phyloP scores from a whole-genome alignment of 2,329 filamentous ascomycete genomes.

The Pseudogymnoascus sp. region DNA sequence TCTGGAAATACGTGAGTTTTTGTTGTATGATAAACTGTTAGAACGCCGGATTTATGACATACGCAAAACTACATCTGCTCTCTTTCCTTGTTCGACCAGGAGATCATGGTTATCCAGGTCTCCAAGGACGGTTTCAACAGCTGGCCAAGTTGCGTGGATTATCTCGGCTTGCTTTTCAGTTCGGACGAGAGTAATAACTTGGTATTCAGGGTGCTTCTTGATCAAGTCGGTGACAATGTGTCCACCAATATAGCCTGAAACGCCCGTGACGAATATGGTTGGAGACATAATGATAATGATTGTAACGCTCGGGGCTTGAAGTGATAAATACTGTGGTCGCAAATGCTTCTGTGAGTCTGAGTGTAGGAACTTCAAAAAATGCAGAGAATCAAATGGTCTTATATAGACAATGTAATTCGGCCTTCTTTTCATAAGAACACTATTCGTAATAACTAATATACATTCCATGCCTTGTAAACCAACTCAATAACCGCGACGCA shows the following conservation, averaged over 20 bases:
- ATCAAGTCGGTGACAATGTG: constrained; percentile 11
- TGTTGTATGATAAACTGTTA: not conserved
- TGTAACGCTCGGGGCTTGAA: not conserved
- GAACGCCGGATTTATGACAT: not conserved
- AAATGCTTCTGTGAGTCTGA: not conserved
- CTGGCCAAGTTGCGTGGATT: constrained; percentile 11
- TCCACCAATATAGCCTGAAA: constrained; percentile 17
- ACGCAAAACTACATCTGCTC: constrained; percentile 16
- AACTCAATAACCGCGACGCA: not conserved
- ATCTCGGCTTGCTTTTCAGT: constrained; percentile 12
- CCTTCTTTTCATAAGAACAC: not conserved
- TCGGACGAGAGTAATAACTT: constrained; percentile 14
- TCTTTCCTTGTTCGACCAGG: constrained; percentile 10
- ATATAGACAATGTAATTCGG: not conserved
- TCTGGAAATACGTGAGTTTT: not conserved
- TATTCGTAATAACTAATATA: not conserved
- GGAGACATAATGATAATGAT: constrained; percentile 13
- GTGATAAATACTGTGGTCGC: not conserved
- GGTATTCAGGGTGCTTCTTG: constrained; percentile 12
- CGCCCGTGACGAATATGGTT: constrained; percentile 15
- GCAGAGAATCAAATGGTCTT: not conserved
- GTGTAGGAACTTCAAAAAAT: not conserved
- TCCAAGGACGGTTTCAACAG: constrained; percentile 12
- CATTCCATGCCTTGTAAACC: not conserved
- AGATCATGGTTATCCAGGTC: constrained; percentile 12